Conservation (phyloP, 164 flowering plant genomes). For the Liriodendron chinense region DNA sequence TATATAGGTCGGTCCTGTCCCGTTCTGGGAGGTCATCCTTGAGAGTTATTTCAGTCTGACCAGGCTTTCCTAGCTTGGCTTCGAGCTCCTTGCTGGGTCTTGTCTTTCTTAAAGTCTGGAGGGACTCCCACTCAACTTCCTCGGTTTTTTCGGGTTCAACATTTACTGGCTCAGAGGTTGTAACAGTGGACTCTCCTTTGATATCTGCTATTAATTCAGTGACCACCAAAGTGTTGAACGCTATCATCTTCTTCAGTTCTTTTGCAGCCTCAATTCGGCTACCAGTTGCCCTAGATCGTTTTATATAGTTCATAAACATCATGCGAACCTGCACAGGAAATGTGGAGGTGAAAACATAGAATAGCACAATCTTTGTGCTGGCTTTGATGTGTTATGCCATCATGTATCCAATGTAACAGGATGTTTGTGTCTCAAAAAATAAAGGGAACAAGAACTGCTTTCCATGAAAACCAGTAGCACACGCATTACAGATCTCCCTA, state of each 20-base stretch:
- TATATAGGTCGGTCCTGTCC: constrained; percentile 79
- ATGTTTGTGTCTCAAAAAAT: neutral
- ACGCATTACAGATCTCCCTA: neutral
- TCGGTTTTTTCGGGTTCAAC: constrained; percentile 25
- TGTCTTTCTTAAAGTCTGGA: constrained; percentile 63
- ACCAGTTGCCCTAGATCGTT: constrained; percentile 58
- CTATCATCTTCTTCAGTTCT: constrained; percentile 87
- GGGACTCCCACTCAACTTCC: constrained; percentile 73
- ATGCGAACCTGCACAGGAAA: constrained; percentile 58
- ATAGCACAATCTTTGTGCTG: neutral
- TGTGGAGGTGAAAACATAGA: neutral
- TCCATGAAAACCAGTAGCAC: neutral
- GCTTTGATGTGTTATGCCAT: neutral
- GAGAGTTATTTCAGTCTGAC: constrained; percentile 84
- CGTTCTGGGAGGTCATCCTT: constrained; percentile 79
- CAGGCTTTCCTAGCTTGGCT: constrained; percentile 48
- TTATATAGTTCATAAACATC: constrained; percentile 62
- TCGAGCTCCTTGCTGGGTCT: constrained; percentile 52
- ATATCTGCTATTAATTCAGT: constrained; percentile 78
- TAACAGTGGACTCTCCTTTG: constrained; percentile 73
- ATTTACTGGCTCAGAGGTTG: constrained; percentile 42
- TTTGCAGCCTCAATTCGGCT: constrained; percentile 70
- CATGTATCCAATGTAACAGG: neutral
- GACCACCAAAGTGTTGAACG: constrained; percentile 78
- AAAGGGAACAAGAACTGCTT: neutral